Evolutionary conservation across 345 rosid species (phyloP), one percentile per base, ranked within the genome.

Genomic region (Geranium brycei): DNA sequence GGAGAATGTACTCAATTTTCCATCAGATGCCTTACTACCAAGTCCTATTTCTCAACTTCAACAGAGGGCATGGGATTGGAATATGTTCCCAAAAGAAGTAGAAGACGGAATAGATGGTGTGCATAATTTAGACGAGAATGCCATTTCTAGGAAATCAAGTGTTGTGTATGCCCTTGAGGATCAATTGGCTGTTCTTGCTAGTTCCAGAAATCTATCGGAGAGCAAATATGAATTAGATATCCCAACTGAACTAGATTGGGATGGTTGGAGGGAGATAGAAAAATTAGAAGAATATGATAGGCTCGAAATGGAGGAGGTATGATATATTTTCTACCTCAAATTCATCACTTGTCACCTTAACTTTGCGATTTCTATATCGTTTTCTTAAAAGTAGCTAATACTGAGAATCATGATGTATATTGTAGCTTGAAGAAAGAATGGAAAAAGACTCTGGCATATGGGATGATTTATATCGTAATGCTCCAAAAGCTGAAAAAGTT

Each of bases 401-500:
- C 60, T 70, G 66, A 60, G 70, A 59, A 2, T 64, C 61, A 18
- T 68, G 69, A 73, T 17, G 69, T 70, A 18, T 57, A 75, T 57
- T 87, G 73, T 76, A 93, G 97, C 85, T 87, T 76, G 85, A 86
- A 71, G 96, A 84, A 81, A 85, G 99, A 87, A 84, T 71, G 80
- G 99, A 81, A 69, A 81, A 71, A 74, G 78, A 73, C 69, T 78
- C 72, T 69, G 95, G 81, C 47, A 76, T 68, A n/a, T 91, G 97
- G 97, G 93, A 88, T 68, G 97, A 91, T 62, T 81, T 95, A 76
- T 91, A 95, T 74, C 89, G 87, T 17, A 84, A 80, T 80, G 91
- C 92, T 71, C 85, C 96, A 69, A 95, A 74, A 81, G 77, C 96
- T 53, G 92, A 88, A 74, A 95, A 88, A 76, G 79, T 95, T 7